Conservation (phyloP, 225 moss, liverwort and hornwort species). For the Bryoerythrophyllum caledonicum region DNA sequence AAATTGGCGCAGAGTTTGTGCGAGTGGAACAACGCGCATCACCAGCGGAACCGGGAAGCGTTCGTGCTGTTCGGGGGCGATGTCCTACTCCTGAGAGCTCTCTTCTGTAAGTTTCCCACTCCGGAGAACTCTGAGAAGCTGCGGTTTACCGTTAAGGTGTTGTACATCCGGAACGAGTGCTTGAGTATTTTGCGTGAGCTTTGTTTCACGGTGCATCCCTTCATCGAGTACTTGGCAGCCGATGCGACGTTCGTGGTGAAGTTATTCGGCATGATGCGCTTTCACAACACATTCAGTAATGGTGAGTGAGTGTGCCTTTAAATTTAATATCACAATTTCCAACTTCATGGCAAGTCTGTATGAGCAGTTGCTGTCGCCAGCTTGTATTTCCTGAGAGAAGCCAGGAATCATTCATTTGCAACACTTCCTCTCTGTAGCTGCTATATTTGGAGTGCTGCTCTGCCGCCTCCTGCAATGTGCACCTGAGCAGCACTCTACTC, state of each 20-base stretch:
- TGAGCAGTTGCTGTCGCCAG: no score
- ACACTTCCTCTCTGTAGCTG: no score
- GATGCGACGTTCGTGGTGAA: slow-evolving; percentile 58
- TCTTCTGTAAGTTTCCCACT: slow-evolving; percentile 54
- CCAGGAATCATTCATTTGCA: no score
- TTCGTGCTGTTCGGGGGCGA: slow-evolving; percentile 65
- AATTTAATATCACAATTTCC: no score
- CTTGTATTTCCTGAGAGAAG: no score
- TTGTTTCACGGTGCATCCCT: slow-evolving; percentile 55
- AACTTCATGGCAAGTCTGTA: no score
- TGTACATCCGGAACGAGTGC: slow-evolving; percentile 57
- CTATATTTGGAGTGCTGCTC: no score
- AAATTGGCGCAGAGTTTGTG: slow-evolving; percentile 45
- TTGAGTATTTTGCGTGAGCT: slow-evolving; percentile 62
- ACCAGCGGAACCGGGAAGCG: slow-evolving; percentile 48
- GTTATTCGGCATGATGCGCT: slow-evolving; percentile 61
- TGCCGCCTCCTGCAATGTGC: not conserved
- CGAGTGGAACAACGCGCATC: slow-evolving; percentile 37
- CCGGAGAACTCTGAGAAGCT: slow-evolving; percentile 35
- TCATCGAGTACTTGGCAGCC: slow-evolving; percentile 58
- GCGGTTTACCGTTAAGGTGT: slow-evolving; percentile 40
- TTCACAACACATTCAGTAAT: slow-evolving; percentile 52
- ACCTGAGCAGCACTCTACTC: no score
- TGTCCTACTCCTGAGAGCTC: slow-evolving; percentile 44
- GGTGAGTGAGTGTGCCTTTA: slow-evolving; percentile 34